These are phyloP conservation scores for Neofusicoccum kwambonambiense DNA, from an alignment of 2,329 filamentous ascomycete genomes.

Conservation along the genomic window DNA sequence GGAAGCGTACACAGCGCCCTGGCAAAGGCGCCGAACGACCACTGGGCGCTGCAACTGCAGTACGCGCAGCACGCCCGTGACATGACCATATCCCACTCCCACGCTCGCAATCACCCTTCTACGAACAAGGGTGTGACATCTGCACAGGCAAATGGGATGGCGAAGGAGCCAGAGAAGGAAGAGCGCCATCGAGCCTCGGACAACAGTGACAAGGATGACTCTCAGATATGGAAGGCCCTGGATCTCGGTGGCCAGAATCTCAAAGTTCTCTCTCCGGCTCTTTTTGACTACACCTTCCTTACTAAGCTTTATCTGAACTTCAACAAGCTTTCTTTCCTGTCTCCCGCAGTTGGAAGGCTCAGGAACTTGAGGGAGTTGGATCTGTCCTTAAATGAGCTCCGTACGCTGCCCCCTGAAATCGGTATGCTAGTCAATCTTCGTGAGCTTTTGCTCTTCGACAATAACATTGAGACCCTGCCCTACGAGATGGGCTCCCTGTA, in stretches of 20 bases:
- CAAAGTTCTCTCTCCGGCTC: conserved; percentile 71
- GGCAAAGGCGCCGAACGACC: conserved; percentile 61
- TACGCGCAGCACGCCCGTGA: conserved; percentile 72
- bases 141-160: conserved; percentile 49
- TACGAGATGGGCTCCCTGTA: conserved; percentile 86
- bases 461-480: conserved; percentile 78
- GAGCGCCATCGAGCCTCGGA: conserved; percentile 66
- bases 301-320: conserved; percentile 91
- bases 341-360: conserved; percentile 76
- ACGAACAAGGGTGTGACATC: conserved; percentile 67
- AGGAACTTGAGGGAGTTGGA: conserved; percentile 81
- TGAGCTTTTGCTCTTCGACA: conserved; percentile 84
- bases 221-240: conserved; percentile 85
- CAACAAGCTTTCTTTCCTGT: conserved; percentile 82
- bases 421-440: conserved; percentile 96
- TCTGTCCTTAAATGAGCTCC: conserved; percentile 82
- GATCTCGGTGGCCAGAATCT: conserved; percentile 96
- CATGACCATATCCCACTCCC: conserved; percentile 70
- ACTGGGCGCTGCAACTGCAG: conserved; percentile 87
- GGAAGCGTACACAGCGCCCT: conserved; percentile 55
- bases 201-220: conserved; percentile 41
- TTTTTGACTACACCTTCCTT: conserved; percentile 86
- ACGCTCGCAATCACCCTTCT: conserved; percentile 68
- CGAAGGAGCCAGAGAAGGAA: conserved; percentile 53
- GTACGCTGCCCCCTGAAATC: conserved; percentile 80